Conservation (phyloP, 2,329 filamentous ascomycete species). For the Diaporthe velutina region DNA sequence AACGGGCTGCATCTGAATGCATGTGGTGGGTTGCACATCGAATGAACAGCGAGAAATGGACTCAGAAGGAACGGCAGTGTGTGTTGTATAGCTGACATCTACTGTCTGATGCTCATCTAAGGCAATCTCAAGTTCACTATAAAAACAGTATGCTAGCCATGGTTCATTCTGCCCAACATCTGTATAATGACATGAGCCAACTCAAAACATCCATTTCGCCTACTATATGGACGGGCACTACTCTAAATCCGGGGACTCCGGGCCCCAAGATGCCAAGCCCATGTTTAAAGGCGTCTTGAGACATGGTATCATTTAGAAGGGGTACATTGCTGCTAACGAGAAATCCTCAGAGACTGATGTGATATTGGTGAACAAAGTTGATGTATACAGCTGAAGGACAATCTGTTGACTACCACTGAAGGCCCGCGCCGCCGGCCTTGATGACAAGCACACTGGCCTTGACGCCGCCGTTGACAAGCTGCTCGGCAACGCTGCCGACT, state of each 20-base stretch:
- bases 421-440: conserved; percentile 43
- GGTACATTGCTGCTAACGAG: background rate
- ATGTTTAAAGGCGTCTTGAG: background rate
- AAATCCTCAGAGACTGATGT: background rate
- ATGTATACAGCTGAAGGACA: background rate
- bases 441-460: conserved; percentile 64
- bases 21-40: conserved; percentile 45
- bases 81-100: background rate
- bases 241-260: background rate
- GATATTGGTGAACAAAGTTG: background rate
- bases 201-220: background rate
- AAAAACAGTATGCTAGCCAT: background rate
- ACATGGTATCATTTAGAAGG: background rate
- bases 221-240: background rate
- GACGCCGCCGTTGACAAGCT: conserved; percentile 69
- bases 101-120: background rate
- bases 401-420: conserved; percentile 10
- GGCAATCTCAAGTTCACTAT: background rate
- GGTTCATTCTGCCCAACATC: background rate
- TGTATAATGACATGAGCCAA: background rate
- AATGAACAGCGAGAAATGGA: too few relatives aligned
- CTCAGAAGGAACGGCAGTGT: background rate
- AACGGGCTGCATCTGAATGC: conserved; percentile 54
- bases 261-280: background rate
- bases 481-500: conserved; percentile 71